These are phyloP conservation scores for Aquanectria penicillioides DNA, from an alignment of 2,329 filamentous ascomycete species.

Conservation along the genomic window DNA sequence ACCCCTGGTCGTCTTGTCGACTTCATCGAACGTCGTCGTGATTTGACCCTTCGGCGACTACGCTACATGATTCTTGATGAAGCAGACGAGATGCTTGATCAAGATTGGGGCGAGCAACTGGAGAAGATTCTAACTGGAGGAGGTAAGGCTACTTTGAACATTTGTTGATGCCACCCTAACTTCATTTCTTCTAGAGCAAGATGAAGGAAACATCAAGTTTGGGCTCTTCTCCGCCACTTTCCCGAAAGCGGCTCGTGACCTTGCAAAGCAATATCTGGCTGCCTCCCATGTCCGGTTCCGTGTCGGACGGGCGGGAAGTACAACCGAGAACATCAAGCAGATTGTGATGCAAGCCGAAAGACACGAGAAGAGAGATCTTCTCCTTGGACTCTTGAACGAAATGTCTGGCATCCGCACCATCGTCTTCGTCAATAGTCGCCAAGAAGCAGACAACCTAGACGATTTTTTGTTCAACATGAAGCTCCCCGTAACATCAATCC, in stretches of 20 bases:
- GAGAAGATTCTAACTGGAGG: slow-evolving; percentile 81
- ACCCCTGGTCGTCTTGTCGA: slow-evolving; percentile 89
- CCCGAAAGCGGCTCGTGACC: slow-evolving; percentile 77
- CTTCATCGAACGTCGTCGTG: slow-evolving; percentile 77
- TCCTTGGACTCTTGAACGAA: slow-evolving; percentile 77
- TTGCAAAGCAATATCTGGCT: slow-evolving; percentile 81
- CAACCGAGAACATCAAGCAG: slow-evolving; percentile 85
- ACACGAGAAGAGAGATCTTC: slow-evolving; percentile 72
- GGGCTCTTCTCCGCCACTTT: slow-evolving; percentile 97
- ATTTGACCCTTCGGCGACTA: slow-evolving; percentile 79
- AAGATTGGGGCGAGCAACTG: slow-evolving; percentile 82
- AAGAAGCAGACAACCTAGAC: slow-evolving; percentile 82
- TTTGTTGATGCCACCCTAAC: slow-evolving; percentile 37
- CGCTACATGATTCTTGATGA: slow-evolving; percentile 90
- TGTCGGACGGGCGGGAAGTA: slow-evolving; percentile 86
- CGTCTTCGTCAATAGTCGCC: slow-evolving; percentile 88
- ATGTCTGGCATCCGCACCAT: slow-evolving; percentile 81
- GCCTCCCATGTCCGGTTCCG: slow-evolving; percentile 81
- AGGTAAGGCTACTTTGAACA: slow-evolving; percentile 60
- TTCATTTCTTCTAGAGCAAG: slow-evolving; percentile 72
- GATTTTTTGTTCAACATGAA: slow-evolving; percentile 85
- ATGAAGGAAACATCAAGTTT: slow-evolving; percentile 74
- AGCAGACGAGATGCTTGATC: slow-evolving; percentile 88
- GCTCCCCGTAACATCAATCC: slow-evolving; percentile 88
- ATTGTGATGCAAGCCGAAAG: slow-evolving; percentile 74